A percentile compares a stretch with the other conserved stretches of the same genome.
phyloP scores from a whole-genome alignment of 108 stramenopile genomes.

The Epithemia pelagica region DNA sequence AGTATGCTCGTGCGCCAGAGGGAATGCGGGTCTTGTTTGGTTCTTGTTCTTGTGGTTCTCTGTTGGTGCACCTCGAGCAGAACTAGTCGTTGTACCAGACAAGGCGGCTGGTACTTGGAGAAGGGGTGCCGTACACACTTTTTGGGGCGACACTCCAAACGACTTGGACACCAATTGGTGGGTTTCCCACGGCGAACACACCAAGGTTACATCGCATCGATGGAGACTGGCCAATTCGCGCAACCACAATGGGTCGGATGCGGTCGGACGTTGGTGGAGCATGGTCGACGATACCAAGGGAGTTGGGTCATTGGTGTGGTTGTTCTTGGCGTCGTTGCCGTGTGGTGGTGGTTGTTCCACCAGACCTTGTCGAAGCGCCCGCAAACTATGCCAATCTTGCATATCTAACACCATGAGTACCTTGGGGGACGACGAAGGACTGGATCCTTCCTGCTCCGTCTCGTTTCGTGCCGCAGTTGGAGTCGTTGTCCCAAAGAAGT shows the following conservation, averaged over 20 bases:
- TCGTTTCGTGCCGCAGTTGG: too few relatives aligned
- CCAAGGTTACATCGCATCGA: slow-evolving; percentile 60
- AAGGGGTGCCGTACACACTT: slow-evolving; percentile 7
- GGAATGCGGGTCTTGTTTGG: too few relatives aligned
- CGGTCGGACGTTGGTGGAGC: not conserved
- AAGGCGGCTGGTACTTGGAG: too few relatives aligned
- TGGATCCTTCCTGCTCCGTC: too few relatives aligned
- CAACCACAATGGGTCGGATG: slow-evolving; percentile 17
- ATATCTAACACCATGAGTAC: slow-evolving; percentile 56
- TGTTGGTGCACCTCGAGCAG: not conserved
- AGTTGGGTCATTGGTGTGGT: not conserved
- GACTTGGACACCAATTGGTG: slow-evolving; percentile 14
- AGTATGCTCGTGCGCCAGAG: too few relatives aligned
- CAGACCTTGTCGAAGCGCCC: slow-evolving; percentile 36
- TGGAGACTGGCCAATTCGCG: slow-evolving; percentile 63
- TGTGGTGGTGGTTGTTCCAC: slow-evolving; percentile 1
- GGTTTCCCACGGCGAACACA: slow-evolving; percentile 52
- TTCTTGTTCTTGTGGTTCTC: too few relatives aligned
- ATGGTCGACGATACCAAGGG: not conserved
- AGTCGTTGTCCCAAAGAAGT: slow-evolving; percentile 28
- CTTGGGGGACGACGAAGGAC: not conserved
- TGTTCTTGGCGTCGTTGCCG: not conserved
- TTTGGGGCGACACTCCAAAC: slow-evolving; percentile 30
- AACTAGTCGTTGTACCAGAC: too few relatives aligned
- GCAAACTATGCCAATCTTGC: slow-evolving; percentile 79